These are phyloP conservation scores for Peterozyma xylosa DNA, from an alignment of 805 yeast species.

Conservation along the genomic window DNA sequence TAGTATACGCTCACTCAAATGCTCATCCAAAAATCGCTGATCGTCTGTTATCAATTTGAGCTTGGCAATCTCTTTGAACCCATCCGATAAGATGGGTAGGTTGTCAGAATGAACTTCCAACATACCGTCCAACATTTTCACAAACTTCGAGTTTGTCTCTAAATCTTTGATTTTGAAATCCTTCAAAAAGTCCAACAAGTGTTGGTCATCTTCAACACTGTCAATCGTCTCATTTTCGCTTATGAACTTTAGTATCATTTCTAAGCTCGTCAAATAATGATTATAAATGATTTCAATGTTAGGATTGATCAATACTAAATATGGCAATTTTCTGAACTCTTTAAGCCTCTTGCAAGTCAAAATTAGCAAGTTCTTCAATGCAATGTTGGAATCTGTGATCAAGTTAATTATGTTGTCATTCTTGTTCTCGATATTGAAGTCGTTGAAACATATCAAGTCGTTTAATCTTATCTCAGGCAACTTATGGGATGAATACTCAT, in stretches of 20 bases:
- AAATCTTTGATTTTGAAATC: slow-evolving; percentile 31
- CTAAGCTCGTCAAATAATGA: slow-evolving; percentile 64
- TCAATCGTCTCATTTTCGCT: slow-evolving; percentile 21
- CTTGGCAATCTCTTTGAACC: slow-evolving; percentile 54
- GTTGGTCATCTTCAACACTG: slow-evolving; percentile 13
- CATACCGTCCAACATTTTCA: slow-evolving; percentile 45
- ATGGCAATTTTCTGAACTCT: slow-evolving; percentile 71
- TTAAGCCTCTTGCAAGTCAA: slow-evolving; percentile 65
- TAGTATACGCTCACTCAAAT: slow-evolving; percentile 76
- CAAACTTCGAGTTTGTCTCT: slow-evolving; percentile 48
- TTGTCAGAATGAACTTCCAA: slow-evolving; percentile 80
- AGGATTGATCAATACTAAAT: slow-evolving; percentile 80
- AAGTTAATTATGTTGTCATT: slow-evolving; percentile 23
- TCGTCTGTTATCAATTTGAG: slow-evolving; percentile 16
- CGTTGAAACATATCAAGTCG: slow-evolving; percentile 38
- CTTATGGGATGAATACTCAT: slow-evolving; percentile 44
- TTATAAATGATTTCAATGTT: slow-evolving; percentile 72
- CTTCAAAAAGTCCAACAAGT: slow-evolving; percentile 25
- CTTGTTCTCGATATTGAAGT: slow-evolving; percentile 21
- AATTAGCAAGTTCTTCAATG: slow-evolving; percentile 48
- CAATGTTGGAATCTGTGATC: slow-evolving; percentile 41
- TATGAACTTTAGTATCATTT: slow-evolving; percentile 34
- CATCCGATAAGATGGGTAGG: slow-evolving; percentile 72
- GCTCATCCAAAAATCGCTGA: slow-evolving; percentile 55
- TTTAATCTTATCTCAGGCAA: slow-evolving; percentile 47